phyloP scores from a whole-genome alignment of 2,329 filamentous ascomycete species.

The Juglanconis oblonga region DNA sequence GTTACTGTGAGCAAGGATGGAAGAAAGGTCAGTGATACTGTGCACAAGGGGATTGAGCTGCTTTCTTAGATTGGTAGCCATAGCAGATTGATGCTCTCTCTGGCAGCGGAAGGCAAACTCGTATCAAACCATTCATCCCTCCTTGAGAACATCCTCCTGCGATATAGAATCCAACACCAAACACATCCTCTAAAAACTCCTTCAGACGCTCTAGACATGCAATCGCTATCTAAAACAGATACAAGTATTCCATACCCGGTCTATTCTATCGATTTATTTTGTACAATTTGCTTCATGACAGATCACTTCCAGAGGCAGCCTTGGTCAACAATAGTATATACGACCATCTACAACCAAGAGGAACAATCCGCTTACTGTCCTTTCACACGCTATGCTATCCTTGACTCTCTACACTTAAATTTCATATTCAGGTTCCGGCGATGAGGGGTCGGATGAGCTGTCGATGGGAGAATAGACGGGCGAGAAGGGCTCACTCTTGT shows the following conservation, averaged over 20 bases:
- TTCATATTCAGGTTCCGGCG: slow-evolving; percentile 6
- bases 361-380: not conserved
- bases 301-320: not conserved
- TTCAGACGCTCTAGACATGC: not conserved
- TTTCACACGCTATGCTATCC: not conserved
- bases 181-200: not conserved
- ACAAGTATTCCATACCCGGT: not conserved
- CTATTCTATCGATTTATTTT: not conserved
- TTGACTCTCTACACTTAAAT: not conserved
- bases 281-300: not conserved
- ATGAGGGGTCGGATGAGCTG: slow-evolving; percentile 7
- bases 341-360: not conserved
- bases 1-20: slow-evolving; percentile 21
- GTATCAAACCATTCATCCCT: too few species aligned
- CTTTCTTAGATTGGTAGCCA: not conserved
- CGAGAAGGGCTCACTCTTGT: slow-evolving; percentile 17
- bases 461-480: slow-evolving; percentile 16
- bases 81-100: too few species aligned
- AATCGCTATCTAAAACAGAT: not conserved
- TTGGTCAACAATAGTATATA: not conserved
- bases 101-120: too few species aligned
- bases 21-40: slow-evolving; percentile 10
- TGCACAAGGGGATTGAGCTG: slow-evolving; percentile 3
- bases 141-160: too few species aligned
- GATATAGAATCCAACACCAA: too few species aligned